Conservation (phyloP, 805 yeast species). For the Ogataea methylovora region DNA sequence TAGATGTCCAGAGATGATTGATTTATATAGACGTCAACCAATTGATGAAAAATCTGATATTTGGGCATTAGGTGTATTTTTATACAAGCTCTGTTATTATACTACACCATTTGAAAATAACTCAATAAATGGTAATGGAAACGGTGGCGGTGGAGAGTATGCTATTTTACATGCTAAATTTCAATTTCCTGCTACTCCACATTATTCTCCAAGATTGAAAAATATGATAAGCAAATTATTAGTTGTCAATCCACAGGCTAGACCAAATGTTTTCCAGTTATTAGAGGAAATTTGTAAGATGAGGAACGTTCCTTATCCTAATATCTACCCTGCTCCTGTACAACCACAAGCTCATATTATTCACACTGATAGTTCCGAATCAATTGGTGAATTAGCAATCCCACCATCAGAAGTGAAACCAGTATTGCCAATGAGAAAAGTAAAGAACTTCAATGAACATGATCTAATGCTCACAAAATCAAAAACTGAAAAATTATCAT, state of each 20-base stretch:
- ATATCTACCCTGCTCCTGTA: slow-evolving; percentile 20
- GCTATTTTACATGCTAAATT: slow-evolving; percentile 54
- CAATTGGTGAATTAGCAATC: too few species aligned
- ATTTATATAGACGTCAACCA: slow-evolving; percentile 57
- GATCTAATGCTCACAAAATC: slow-evolving; percentile 11
- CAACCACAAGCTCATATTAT: slow-evolving; percentile 23
- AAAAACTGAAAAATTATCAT: slow-evolving; percentile 3
- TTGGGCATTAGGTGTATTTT: slow-evolving; percentile 78
- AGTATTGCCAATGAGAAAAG: slow-evolving; percentile 4
- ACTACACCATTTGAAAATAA: slow-evolving; percentile 73
- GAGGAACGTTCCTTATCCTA: slow-evolving; percentile 36
- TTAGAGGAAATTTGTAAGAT: slow-evolving; percentile 60
- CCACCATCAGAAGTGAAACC: slow-evolving; percentile 5
- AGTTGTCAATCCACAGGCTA: slow-evolving; percentile 56
- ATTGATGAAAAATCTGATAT: slow-evolving; percentile 78
- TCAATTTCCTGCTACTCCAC: slow-evolving; percentile 47
- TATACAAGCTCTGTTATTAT: slow-evolving; percentile 72
- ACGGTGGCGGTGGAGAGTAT: slow-evolving; percentile 42
- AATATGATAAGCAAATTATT: slow-evolving; percentile 55
- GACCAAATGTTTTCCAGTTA: slow-evolving; percentile 71
- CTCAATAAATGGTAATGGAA: slow-evolving; percentile 25
- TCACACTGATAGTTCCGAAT: not conserved
- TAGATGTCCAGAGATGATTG: slow-evolving; percentile 81
- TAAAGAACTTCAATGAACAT: slow-evolving; percentile 3
- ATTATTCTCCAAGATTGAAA: slow-evolving; percentile 54